A percentile compares a stretch with the other conserved stretches of the same genome.
These are phyloP conservation scores for Calonectria hawksworthii DNA, from an alignment of 2,329 filamentous ascomycete species.

Conservation along the genomic window DNA sequence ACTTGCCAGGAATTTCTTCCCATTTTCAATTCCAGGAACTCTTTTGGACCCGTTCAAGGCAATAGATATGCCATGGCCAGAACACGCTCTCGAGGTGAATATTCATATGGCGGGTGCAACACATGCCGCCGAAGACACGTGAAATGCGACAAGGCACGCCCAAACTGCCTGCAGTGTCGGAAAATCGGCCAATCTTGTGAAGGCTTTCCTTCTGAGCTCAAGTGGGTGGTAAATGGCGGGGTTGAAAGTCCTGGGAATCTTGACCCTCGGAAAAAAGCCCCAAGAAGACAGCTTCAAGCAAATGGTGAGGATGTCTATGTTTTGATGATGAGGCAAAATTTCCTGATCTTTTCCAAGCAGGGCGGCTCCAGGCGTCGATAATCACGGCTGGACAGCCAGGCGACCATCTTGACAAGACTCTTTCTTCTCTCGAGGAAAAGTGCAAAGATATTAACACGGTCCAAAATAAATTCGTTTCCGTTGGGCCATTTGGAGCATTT, in stretches of 20 bases:
- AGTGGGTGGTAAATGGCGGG: neutral
- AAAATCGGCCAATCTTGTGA: neutral
- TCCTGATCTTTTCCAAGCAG: neutral
- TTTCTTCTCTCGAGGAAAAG: neutral
- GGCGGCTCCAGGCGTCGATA: neutral
- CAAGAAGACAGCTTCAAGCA: neutral
- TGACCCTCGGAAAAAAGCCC: neutral
- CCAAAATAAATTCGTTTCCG: neutral
- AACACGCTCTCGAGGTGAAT: neutral
- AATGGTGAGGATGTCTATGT: neutral
- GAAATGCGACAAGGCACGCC: slow-evolving; percentile 1
- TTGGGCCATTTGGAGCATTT: slow-evolving; percentile 17
- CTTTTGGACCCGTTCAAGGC: neutral
- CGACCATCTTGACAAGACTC: neutral
- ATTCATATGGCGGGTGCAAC: neutral
- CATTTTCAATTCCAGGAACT: neutral
- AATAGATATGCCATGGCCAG: neutral
- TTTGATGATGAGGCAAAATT: neutral
- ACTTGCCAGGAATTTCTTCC: neutral
- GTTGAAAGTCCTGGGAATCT: neutral
- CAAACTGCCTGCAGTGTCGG: neutral
- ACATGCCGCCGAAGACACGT: neutral
- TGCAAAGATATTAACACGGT: neutral
- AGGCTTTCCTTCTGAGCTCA: neutral
- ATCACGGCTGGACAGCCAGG: neutral